These are phyloP conservation scores for Trifolium pratense DNA, from an alignment of 306 rosid species.

Conservation along the genomic window DNA sequence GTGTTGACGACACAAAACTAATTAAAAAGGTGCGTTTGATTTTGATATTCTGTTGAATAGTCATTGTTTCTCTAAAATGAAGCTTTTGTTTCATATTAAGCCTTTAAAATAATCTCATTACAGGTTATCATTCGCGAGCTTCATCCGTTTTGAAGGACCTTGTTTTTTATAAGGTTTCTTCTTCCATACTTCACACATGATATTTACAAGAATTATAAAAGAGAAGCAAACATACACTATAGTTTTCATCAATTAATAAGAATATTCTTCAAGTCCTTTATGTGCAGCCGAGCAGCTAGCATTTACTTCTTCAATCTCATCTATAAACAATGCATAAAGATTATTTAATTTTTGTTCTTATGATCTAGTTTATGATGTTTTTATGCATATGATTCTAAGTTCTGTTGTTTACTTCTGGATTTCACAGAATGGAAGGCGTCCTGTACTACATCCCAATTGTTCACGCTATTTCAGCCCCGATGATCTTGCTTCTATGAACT, in stretches of 20 bases:
- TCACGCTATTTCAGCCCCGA: slow-evolving; percentile 84
- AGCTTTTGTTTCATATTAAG: slow-evolving; percentile 26
- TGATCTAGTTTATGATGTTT: background rate
- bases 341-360: slow-evolving; percentile 25
- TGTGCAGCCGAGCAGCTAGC: slow-evolving; percentile 23
- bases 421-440: slow-evolving; percentile 81
- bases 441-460: slow-evolving; percentile 73
- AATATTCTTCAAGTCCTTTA: slow-evolving; percentile 1
- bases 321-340: slow-evolving; percentile 7
- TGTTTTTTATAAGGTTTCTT: slow-evolving; percentile 77
- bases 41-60: slow-evolving; percentile 37
- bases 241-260: slow-evolving; percentile 18
- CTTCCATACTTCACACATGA: slow-evolving; percentile 12
- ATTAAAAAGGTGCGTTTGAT: slow-evolving; percentile 69
- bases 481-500: slow-evolving; percentile 65
- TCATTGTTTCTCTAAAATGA: slow-evolving; percentile 11
- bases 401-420: slow-evolving; percentile 35
- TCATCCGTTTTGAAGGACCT: slow-evolving; percentile 72
- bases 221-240: slow-evolving; percentile 16
- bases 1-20: slow-evolving; percentile 90
- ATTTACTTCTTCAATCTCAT: slow-evolving; percentile 7
- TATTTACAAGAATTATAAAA: slow-evolving; percentile 10
- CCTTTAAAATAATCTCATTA: slow-evolving; percentile 38
- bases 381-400: slow-evolving; percentile 28
- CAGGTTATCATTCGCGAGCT: slow-evolving; percentile 79